These are phyloP conservation scores for Hymenoscyphus linearis DNA, from an alignment of 2,329 filamentous ascomycete species.

Conservation along the genomic window DNA sequence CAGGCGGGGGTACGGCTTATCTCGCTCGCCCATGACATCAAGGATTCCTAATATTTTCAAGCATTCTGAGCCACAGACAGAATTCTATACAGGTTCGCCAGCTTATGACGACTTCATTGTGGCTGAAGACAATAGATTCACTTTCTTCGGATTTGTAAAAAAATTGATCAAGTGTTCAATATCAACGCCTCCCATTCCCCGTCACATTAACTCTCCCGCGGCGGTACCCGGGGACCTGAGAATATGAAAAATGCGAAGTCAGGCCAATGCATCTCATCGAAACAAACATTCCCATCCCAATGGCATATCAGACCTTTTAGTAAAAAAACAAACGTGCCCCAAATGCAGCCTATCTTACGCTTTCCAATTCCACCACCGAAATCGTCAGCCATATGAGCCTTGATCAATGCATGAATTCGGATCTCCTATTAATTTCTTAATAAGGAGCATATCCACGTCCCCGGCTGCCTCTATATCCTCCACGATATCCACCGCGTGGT, in stretches of 20 bases:
- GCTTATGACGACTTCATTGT: neutral
- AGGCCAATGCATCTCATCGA: neutral
- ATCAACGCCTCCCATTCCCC: neutral
- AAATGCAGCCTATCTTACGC: conserved; percentile 17
- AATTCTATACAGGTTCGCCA: neutral
- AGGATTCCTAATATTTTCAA: neutral
- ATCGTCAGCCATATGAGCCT: neutral
- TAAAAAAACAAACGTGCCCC: conserved; percentile 8
- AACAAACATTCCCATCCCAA: neutral
- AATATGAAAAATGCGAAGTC: conserved; percentile 1
- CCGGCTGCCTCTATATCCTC: conserved; percentile 49
- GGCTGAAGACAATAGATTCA: neutral
- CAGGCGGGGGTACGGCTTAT: neutral
- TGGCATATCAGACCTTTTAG: conserved; percentile 4
- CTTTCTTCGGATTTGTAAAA: neutral
- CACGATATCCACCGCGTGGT: conserved; percentile 50
- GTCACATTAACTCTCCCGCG: conserved; percentile 1
- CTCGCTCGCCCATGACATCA: neutral
- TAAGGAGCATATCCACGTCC: conserved; percentile 61
- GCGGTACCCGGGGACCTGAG: neutral
- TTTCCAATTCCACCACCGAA: conserved; percentile 13
- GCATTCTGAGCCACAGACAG: neutral
- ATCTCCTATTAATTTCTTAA: conserved; percentile 34
- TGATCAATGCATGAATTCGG: neutral
- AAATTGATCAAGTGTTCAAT: neutral